These are phyloP conservation scores for Apiospora koreana DNA, from an alignment of 2,329 filamentous ascomycete species.

Conservation along the genomic window DNA sequence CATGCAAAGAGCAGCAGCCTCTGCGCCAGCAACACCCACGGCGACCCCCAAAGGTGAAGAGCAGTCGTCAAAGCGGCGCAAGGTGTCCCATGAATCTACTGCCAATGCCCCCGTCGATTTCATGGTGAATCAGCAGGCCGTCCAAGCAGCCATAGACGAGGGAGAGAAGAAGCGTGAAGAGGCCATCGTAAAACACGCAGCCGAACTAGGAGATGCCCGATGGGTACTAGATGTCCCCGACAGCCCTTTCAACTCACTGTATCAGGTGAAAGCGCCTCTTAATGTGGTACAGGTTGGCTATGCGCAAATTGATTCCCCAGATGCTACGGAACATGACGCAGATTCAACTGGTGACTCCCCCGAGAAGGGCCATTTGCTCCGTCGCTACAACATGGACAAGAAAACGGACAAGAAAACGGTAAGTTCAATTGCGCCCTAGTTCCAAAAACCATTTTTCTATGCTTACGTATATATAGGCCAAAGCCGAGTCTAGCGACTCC, in stretches of 20 bases:
- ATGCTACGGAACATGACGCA: constrained; percentile 23
- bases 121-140: constrained; percentile 57
- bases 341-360: constrained; percentile 21
- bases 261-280: constrained; percentile 39
- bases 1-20: constrained; percentile 74
- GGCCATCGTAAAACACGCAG: constrained; percentile 62
- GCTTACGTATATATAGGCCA: constrained; percentile 32
- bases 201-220: constrained; percentile 67
- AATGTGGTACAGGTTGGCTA: constrained; percentile 65
- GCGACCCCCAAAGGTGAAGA: constrained; percentile 47
- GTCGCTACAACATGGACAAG: constrained; percentile 35
- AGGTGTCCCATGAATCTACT: constrained; percentile 40
- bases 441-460: constrained; percentile 30
- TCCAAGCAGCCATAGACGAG: constrained; percentile 64
- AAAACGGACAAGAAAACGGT: constrained; percentile 28
- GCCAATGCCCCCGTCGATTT: constrained; percentile 40
- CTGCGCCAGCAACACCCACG: constrained; percentile 37
- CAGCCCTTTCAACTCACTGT: constrained; percentile 26
- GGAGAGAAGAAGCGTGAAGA: constrained; percentile 67
- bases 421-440: neutral
- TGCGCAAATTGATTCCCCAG: constrained; percentile 39
- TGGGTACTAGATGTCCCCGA: constrained; percentile 69
- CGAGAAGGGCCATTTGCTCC: constrained; percentile 23
- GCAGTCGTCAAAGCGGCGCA: constrained; percentile 64
- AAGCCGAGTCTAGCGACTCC: constrained; percentile 31